Conservation (phyloP, 108 stramenopile species). For the Skeletonema menzelii region DNA sequence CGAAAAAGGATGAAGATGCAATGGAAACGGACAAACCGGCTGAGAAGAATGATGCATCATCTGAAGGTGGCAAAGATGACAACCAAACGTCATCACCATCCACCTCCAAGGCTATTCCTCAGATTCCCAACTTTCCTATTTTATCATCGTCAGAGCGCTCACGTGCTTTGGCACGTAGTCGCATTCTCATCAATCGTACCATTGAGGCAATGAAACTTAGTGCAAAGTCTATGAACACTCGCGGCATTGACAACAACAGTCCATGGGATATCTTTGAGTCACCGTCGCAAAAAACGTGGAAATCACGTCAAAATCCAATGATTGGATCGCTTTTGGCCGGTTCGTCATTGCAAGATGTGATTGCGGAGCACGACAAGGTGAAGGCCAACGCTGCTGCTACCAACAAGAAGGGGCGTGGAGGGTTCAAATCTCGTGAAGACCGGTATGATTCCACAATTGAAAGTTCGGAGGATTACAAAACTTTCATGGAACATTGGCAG, state of each 20-base stretch:
- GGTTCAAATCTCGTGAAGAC: slow-evolving; percentile 28
- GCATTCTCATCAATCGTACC: slow-evolving; percentile 32
- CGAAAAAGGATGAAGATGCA: background rate
- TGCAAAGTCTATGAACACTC: background rate
- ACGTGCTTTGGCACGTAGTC: slow-evolving; percentile 43
- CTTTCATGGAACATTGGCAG: slow-evolving; percentile 24
- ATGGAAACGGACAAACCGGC: background rate
- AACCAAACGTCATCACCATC: background rate
- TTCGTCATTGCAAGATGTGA: slow-evolving; percentile 8
- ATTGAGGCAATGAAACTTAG: slow-evolving; percentile 36
- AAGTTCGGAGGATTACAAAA: slow-evolving; percentile 42
- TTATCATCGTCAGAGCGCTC: slow-evolving; percentile 40
- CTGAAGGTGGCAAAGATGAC: background rate
- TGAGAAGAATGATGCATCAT: background rate
- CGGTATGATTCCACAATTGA: slow-evolving; percentile 48
- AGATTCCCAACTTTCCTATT: slow-evolving; percentile 37
- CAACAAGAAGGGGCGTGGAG: slow-evolving; percentile 10
- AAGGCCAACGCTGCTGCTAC: background rate
- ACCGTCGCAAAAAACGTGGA: slow-evolving; percentile 49
- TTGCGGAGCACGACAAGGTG: slow-evolving; percentile 10
- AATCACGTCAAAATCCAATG: slow-evolving; percentile 21
- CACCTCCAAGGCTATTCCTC: slow-evolving; percentile 4
- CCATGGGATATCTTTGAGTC: slow-evolving; percentile 42
- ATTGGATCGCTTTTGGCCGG: slow-evolving; percentile 19
- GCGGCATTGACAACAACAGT: background rate